These are phyloP conservation scores for Quercus dentata DNA, from an alignment of 306 rosid genomes.

Conservation along the genomic window DNA sequence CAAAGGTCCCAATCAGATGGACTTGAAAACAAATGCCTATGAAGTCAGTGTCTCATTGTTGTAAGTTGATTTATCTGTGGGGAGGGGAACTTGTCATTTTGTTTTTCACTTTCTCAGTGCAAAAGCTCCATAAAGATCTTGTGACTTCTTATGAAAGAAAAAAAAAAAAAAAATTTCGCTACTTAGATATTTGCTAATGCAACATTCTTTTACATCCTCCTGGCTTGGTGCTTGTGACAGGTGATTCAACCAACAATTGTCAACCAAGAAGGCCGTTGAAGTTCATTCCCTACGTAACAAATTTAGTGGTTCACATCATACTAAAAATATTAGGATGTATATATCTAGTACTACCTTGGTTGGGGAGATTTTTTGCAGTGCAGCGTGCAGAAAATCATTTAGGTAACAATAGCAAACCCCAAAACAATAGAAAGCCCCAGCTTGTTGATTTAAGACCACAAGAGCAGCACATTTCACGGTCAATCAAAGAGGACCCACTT, in stretches of 20 bases:
- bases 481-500: constrained; percentile 49
- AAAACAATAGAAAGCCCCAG: constrained; percentile 19
- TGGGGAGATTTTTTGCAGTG: constrained; percentile 38
- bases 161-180: too few relatives aligned
- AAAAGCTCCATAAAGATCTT: constrained; percentile 1
- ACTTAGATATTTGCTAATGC: not conserved
- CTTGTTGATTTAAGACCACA: constrained; percentile 36
- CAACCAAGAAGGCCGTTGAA: constrained; percentile 39
- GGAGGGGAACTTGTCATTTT: constrained; percentile 9
- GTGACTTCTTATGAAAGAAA: not conserved
- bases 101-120: not conserved
- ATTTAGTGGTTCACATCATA: constrained; percentile 35
- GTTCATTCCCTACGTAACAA: constrained; percentile 42
- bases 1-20: not conserved
- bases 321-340: constrained; percentile 55
- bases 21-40: not conserved
- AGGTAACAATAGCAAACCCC: constrained; percentile 21
- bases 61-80: not conserved
- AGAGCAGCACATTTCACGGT: constrained; percentile 40
- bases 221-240: constrained; percentile 41
- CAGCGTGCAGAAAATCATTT: constrained; percentile 25
- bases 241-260: constrained; percentile 37
- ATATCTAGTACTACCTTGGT: constrained; percentile 42
- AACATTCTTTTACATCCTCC: constrained; percentile 20
- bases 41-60: not conserved